Percentiles rank a stretch among this genome's conserved stretches.
Conservation (phyloP, 2,329 filamentous ascomycete species). For the Trichoderma arundinaceum region DNA sequence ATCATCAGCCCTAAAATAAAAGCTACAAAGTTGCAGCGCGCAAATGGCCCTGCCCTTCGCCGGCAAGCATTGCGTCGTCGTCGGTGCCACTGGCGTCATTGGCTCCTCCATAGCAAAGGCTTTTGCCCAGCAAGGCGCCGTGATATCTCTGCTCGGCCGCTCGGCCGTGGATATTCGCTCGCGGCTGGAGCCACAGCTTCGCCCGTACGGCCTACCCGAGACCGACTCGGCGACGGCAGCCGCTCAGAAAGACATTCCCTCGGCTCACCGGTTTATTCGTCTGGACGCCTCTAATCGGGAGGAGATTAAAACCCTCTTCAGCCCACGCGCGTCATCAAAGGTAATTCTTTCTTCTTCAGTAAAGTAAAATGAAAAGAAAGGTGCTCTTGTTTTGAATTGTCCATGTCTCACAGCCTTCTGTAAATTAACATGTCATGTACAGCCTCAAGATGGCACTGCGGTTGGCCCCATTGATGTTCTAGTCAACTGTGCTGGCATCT, state of each 20-base stretch:
- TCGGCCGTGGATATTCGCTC: constrained; percentile 54
- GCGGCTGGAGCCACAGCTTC: constrained; percentile 44
- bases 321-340: constrained; percentile 29
- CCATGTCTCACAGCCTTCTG: background rate
- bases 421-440: background rate
- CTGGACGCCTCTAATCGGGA: constrained; percentile 42
- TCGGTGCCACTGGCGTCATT: constrained; percentile 74
- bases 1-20: background rate
- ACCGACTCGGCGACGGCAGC: background rate
- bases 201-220: constrained; percentile 36
- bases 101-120: constrained; percentile 69
- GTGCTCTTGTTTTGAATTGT: background rate
- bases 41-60: constrained; percentile 46
- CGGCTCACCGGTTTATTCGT: constrained; percentile 44
- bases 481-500: constrained; percentile 79
- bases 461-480: constrained; percentile 61
- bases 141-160: constrained; percentile 66
- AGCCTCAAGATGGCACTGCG: constrained; percentile 13
- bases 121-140: constrained; percentile 68
- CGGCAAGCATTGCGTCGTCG: constrained; percentile 64
- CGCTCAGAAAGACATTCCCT: constrained; percentile 32
- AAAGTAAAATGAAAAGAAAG: background rate
- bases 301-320: constrained; percentile 44
- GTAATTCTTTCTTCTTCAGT: constrained; percentile 28
- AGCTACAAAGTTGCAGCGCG: too few relatives aligned